Base-by-base conservation (phyloP, 345 rosid species). In the Trapa incisa region DNA sequence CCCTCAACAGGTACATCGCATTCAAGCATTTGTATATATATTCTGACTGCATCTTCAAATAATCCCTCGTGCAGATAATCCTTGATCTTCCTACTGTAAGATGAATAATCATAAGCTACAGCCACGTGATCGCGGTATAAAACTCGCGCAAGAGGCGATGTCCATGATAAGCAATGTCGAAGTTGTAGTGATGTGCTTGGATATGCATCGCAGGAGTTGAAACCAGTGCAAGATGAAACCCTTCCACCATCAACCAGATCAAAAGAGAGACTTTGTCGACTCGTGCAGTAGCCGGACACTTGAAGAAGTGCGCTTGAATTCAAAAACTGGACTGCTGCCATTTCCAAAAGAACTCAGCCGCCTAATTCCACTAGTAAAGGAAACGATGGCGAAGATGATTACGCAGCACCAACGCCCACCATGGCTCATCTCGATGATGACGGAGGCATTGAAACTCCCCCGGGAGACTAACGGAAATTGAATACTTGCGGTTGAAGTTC, bases 31-130 rank as follows among this genome's bases (percentile, higher is more conserved):
- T 72, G 53, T 56, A 75, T 41, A 33, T 78, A 80, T 48, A 65
- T 68, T 68, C 65, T 35, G 6, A 78, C 65, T 53, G 80, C 79
- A 72, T 78, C 80, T 47, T 73, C 79, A 62, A 73, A 82, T 64
- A 72, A 71, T 35, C 81, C 83, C 10, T 69, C 12, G 15, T 70
- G 74, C 9, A 75, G 61, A 17, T 9, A 74, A 57, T 69, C 80
- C 72, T 65, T 70, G 67, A 82, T 70, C 62, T 39, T 65, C 66
- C 65, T 54, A 33, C 73, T 73, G 64, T 61, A 70, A 14, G 39
- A 54, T 4, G 73, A 60, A 77, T 70, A 70, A 66, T 75, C 79
- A 52, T 64, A 47, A 16, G 38, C 47, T 6, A 62, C 54, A 17
- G 37, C 71, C 61, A 29, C 54, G 63, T 61, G 63, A 68, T 65